phyloP scores from a whole-genome alignment of 1,284 basidiomycete genomes.

The Pseudozyma sp. region DNA sequence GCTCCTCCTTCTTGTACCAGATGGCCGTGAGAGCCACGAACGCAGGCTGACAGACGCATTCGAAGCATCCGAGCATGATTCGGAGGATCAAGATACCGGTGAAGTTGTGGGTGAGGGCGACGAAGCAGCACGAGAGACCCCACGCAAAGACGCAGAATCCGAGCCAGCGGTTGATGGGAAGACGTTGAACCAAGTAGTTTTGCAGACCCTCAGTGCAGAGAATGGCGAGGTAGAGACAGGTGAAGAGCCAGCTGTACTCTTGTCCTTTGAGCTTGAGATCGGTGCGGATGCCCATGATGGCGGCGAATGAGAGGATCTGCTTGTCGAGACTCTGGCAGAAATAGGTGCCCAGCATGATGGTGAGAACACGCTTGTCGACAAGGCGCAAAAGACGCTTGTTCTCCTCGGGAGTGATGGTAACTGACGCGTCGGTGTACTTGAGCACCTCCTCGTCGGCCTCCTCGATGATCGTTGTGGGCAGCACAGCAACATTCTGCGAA shows the following conservation, averaged over 20 bases:
- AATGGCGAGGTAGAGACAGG: slow-evolving; percentile 62
- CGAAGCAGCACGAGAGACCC: slow-evolving; percentile 50
- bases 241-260: slow-evolving; percentile 62
- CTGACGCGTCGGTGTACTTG: slow-evolving; percentile 32
- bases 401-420: slow-evolving; percentile 48
- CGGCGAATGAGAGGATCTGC: slow-evolving; percentile 73
- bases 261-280: slow-evolving; percentile 58
- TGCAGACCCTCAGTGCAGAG: slow-evolving; percentile 50
- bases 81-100: slow-evolving; percentile 53
- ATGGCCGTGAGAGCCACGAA: slow-evolving; percentile 54
- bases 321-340: slow-evolving; percentile 74
- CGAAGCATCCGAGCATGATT: slow-evolving; percentile 62
- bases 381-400: slow-evolving; percentile 69
- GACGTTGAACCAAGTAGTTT: slow-evolving; percentile 54
- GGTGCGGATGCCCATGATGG: slow-evolving; percentile 73
- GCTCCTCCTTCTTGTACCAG: slow-evolving; percentile 54
- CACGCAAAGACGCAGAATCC: slow-evolving; percentile 49
- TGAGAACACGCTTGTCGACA: slow-evolving; percentile 73
- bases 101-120: slow-evolving; percentile 55
- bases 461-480: slow-evolving; percentile 42
- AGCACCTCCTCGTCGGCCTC: slow-evolving; percentile 47
- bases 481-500: slow-evolving; percentile 24
- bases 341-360: slow-evolving; percentile 74
- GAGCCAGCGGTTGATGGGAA: slow-evolving; percentile 57
- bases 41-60: slow-evolving; percentile 58